A percentile compares a stretch with the other conserved stretches of the same genome.
These are phyloP conservation scores for Russula ochroleuca DNA, from an alignment of 768 basidiomycete species.

Conservation along the genomic window DNA sequence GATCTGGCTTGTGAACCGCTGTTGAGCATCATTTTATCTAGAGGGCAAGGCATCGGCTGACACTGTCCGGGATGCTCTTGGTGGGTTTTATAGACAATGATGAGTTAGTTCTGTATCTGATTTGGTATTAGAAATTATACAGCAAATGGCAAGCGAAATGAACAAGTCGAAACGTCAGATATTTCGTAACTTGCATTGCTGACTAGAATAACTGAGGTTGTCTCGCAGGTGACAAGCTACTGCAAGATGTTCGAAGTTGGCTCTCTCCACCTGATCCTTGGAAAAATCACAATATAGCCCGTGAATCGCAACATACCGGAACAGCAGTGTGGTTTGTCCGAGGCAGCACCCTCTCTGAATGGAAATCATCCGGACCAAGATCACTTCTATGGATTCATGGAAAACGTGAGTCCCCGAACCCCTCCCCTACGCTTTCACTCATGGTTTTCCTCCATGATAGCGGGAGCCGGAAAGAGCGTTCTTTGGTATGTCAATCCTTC, in stretches of 20 bases:
- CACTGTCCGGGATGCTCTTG: not conserved
- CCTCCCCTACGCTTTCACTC: no score
- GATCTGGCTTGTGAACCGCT: no score
- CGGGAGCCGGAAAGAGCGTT: not conserved
- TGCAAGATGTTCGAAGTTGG: not conserved
- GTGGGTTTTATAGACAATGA: not conserved
- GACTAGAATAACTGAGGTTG: not conserved
- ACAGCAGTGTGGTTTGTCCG: not conserved
- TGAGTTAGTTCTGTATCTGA: not conserved
- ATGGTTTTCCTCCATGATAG: not conserved
- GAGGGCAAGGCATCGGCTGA: not conserved
- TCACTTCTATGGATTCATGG: not conserved
- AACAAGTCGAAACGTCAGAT: not conserved
- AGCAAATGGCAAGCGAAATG: not conserved
- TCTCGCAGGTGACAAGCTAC: not conserved
- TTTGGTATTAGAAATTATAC: not conserved
- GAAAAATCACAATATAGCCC: not conserved
- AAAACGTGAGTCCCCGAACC: not conserved
- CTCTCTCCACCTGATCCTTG: slow-evolving; percentile 4
- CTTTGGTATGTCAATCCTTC: not conserved
- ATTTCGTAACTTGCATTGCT: not conserved
- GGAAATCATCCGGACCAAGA: not conserved
- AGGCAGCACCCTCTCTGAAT: not conserved
- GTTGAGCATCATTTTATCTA: not conserved
- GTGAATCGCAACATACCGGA: not conserved